Base-by-base conservation (phyloP, 2,329 filamentous ascomycete species). In the Pseudogymnoascus pannorum region DNA sequence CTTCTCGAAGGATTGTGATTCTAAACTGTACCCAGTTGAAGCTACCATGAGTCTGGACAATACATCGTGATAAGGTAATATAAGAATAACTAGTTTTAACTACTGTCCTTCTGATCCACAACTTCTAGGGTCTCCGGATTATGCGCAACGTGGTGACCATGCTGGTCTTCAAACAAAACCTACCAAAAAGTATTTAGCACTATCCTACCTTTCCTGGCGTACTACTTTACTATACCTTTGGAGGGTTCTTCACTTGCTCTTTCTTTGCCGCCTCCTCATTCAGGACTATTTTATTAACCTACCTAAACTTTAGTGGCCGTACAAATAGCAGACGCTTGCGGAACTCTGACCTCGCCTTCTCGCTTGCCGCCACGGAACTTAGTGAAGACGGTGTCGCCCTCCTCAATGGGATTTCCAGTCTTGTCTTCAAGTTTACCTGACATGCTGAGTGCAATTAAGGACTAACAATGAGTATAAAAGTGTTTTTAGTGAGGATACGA, bases 301-400 rank as follows among this genome's bases (percentile, higher is more conserved):
- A 59, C 54, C 44, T 20, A 35, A 3, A n/a, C 61, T 40, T 42
- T 33, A 48, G 18, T 9, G 8, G 31, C n/a, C 3, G 11, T 54
- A 59, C 29, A 33, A 48, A 9, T 11, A n/a, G 22, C 20, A 48
- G 44, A n/a, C n/a, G n/a, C n/a, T 59, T 38, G 40, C 22, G 18
- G 16, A 14, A 48, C 5, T 44, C 69, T 62, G 62, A 69, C 70
- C 31, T 75, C 67, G 11, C 75, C 75, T 48, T 77, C 74, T 40
- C 72, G 73, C 58, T 72, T 69, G 12, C 75, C 75, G 48, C 75
- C 75, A 14, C 74, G 70, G 12, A 73, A 68, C 61, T 72, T 74
- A 5, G 75, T 76, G 64, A 72, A 74, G n/a, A 77, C 75, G 33
- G 69, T 68, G 54, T 77, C 75, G 33, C 74, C 75, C 61, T 73